Evolutionary conservation across 1,284 basidiomycete species (phyloP), one percentile per base, ranked within the genome.

Genomic region (Irpex rosettiformis): DNA sequence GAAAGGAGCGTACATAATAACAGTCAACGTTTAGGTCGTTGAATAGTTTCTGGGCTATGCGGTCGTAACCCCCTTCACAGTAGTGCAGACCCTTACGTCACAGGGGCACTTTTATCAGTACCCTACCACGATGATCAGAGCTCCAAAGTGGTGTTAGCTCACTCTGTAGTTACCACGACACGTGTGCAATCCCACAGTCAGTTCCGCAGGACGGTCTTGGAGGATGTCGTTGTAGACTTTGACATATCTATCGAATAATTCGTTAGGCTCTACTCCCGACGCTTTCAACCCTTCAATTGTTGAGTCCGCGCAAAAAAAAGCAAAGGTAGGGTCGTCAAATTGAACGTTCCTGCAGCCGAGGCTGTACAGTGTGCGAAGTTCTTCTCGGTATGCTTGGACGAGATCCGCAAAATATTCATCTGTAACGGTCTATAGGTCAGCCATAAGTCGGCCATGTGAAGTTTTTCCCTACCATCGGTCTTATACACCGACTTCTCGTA

Each of bases 161-260:
- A 81, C 82, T 74, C 77, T 86, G 76, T 83, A 91, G 74, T 93
- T 93, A 18, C 90, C 89, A 57, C 90, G 80, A 70, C 90, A 93
- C 63, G 89, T 82, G 69, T 94, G 91, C 21, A 93, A 71, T 10
- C 86, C 82, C 47, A 88, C 71, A 33, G 75, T 80, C 72, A 94
- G 77, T 72, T 93, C 89, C 18, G 65, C 64, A 0, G 88, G 87
- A 45, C 83, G 79, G 58, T 75, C 76, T 52, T 76, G 71, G 7
- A 89, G 78, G 62, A 83, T 83, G 52, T 84, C 77, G 71, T 91
- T 91, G 76, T 88, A 87, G 42, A 87, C 77, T 48, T 78, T 77
- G 66, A 90, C 86, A 69, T 91, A 90, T 3, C 78, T 80, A 61
- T 85, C 79, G 25, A 91, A 75, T 55, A 90, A 74, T 4, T 78